phyloP scores from a whole-genome alignment of 768 basidiomycete species.

The Calocybe cyanea region DNA sequence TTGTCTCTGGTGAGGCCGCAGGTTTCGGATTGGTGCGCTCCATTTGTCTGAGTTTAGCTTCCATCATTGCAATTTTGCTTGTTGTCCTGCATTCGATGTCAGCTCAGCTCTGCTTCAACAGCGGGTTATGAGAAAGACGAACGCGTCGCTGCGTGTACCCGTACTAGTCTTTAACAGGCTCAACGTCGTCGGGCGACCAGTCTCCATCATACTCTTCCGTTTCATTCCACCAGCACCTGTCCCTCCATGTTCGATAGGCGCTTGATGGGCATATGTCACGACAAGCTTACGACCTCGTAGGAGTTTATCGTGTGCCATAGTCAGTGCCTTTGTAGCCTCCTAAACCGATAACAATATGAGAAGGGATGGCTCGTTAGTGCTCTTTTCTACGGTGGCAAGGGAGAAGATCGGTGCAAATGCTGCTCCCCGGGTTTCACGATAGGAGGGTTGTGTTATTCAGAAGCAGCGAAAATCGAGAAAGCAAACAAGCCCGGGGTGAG shows the following conservation, averaged over 20 bases:
- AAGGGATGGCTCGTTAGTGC: too few species aligned
- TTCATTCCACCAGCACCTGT: slow-evolving; percentile 21
- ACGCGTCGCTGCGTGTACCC: slow-evolving; percentile 51
- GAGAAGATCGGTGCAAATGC: too few species aligned
- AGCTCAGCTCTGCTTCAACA: slow-evolving; percentile 1
- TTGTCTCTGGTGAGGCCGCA: slow-evolving; percentile 9
- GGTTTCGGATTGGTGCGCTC: slow-evolving; percentile 36
- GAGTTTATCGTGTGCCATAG: slow-evolving; percentile 69
- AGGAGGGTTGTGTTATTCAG: too few species aligned
- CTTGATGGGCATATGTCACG: slow-evolving; percentile 92
- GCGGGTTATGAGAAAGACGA: slow-evolving; percentile 13
- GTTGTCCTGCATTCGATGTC: slow-evolving; percentile 51
- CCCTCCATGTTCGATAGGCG: slow-evolving; percentile 42
- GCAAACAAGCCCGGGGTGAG: slow-evolving; percentile 49
- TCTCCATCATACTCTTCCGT: slow-evolving; percentile 49
- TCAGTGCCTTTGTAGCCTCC: slow-evolving; percentile 83
- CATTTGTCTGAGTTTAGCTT: slow-evolving; percentile 90
- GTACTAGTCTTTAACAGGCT: slow-evolving; percentile 80
- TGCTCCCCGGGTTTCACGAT: too few species aligned
- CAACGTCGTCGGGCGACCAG: slow-evolving; percentile 75
- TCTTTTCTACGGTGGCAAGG: too few species aligned
- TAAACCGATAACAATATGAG: too few species aligned
- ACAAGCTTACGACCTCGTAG: slow-evolving; percentile 84
- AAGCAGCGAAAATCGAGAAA: slow-evolving; percentile 12
- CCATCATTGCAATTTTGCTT: slow-evolving; percentile 92